These are phyloP conservation scores for Mycena crocata DNA, from an alignment of 768 basidiomycete genomes.

Conservation along the genomic window DNA sequence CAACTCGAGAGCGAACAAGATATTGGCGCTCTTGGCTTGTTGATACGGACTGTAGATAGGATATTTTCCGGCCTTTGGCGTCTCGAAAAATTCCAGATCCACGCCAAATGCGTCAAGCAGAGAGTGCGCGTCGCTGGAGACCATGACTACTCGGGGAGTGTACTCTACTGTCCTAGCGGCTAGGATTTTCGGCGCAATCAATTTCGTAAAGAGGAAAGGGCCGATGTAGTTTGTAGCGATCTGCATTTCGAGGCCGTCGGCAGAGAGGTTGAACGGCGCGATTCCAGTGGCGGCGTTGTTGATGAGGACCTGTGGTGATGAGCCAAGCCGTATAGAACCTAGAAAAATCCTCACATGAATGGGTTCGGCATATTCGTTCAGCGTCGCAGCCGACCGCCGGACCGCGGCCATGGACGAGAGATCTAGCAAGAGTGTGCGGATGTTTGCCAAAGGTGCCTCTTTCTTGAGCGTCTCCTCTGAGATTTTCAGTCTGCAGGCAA, in stretches of 20 bases:
- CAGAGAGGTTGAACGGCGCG: neutral
- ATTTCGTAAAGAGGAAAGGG: neutral
- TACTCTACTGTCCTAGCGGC: neutral
- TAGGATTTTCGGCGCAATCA: neutral
- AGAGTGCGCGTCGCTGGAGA: neutral
- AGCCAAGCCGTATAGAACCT: too few relatives aligned
- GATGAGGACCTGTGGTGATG: neutral
- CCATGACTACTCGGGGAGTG: neutral
- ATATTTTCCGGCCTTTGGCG: too few relatives aligned
- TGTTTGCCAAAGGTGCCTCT: neutral
- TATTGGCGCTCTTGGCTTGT: neutral
- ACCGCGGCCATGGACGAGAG: constrained; percentile 16
- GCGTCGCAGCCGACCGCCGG: constrained; percentile 4
- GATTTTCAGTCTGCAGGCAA: neutral
- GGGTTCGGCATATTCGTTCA: constrained; percentile 12
- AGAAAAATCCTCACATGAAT: neutral
- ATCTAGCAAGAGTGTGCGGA: constrained; percentile 12
- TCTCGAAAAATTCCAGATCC: neutral
- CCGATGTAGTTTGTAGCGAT: neutral
- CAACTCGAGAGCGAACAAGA: neutral
- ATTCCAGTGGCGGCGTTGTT: neutral
- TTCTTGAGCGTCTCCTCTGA: neutral
- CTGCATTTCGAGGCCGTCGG: neutral
- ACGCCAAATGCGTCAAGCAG: neutral
- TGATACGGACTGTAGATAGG: too few relatives aligned